phyloP scores from a whole-genome alignment of 495 filamentous ascomycete species.

The Bathelium albidoporum region DNA sequence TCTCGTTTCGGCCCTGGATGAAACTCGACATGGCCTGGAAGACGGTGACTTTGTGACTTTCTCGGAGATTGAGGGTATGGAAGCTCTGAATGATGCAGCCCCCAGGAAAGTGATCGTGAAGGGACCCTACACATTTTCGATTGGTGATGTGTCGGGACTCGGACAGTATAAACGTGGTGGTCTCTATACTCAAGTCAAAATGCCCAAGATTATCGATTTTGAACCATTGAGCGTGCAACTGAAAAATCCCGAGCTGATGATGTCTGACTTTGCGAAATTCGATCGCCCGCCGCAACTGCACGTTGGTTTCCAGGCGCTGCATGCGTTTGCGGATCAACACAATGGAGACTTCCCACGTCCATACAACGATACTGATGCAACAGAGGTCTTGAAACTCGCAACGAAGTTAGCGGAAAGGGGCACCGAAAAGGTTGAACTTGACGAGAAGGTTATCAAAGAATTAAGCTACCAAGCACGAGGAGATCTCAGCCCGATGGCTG shows the following conservation, averaged over 20 bases:
- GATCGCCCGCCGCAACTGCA: slow-evolving; percentile 89
- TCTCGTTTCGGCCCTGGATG: slow-evolving; percentile 86
- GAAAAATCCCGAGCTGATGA: slow-evolving; percentile 75
- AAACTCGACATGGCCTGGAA: slow-evolving; percentile 88
- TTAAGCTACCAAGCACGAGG: slow-evolving; percentile 93
- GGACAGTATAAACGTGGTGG: slow-evolving; percentile 81
- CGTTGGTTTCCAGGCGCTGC: slow-evolving; percentile 83
- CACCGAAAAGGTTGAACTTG: slow-evolving; percentile 70
- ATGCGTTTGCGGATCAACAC: slow-evolving; percentile 65
- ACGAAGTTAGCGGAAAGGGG: slow-evolving; percentile 52
- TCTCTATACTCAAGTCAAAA: slow-evolving; percentile 90
- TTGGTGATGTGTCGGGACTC: slow-evolving; percentile 81
- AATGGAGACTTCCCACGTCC: slow-evolving; percentile 63
- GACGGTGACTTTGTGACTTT: slow-evolving; percentile 97
- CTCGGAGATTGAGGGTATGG: slow-evolving; percentile 87
- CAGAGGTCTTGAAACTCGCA: slow-evolving; percentile 62
- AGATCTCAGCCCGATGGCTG: slow-evolving; percentile 82
- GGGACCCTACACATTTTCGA: slow-evolving; percentile 93
- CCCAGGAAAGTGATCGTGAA: slow-evolving; percentile 88
- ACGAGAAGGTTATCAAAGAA: slow-evolving; percentile 87
- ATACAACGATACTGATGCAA: slow-evolving; percentile 74
- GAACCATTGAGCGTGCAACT: slow-evolving; percentile 64
- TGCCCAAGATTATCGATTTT: slow-evolving; percentile 91
- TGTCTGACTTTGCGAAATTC: slow-evolving; percentile 96
- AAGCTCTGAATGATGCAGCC: slow-evolving; percentile 67